These are phyloP conservation scores for Globisporangium abappressorium DNA, from an alignment of 352 stramenopile species.

Conservation along the genomic window DNA sequence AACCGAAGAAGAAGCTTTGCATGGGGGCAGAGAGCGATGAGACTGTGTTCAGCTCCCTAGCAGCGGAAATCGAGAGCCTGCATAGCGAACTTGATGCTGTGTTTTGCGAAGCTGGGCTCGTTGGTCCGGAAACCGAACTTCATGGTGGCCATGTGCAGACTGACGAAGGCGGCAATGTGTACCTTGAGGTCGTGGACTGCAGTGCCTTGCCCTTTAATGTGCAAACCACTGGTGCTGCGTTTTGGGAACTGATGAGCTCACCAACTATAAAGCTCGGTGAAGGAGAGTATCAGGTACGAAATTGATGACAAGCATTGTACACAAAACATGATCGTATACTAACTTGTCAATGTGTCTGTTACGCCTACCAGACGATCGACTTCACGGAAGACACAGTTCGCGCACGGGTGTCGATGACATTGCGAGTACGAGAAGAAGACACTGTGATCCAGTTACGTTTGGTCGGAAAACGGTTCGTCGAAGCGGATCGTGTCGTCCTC, in stretches of 20 bases:
- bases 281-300: slow-evolving; percentile 6
- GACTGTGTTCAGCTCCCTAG: background rate
- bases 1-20: background rate
- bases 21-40: background rate
- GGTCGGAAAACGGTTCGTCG: slow-evolving; percentile 9
- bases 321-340: background rate
- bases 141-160: slow-evolving; percentile 7
- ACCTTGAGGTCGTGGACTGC: slow-evolving; percentile 9
- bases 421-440: background rate
- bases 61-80: background rate
- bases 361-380: background rate
- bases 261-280: background rate
- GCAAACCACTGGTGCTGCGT: background rate
- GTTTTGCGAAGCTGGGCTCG: background rate
- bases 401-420: background rate
- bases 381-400: slow-evolving; percentile 1
- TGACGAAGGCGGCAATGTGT: background rate
- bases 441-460: background rate
- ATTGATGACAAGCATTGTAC: too few relatives aligned
- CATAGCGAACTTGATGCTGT: background rate
- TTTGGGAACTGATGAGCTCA: slow-evolving; percentile 10
- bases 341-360: background rate
- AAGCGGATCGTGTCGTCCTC: slow-evolving; percentile 6
- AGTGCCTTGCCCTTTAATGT: slow-evolving; percentile 3
- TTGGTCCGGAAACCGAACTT: background rate